Percentiles rank a stretch among this genome's conserved stretches.
phyloP scores from a whole-genome alignment of 2,329 filamentous ascomycete species.

The Ophiostoma himal-ulmi region DNA sequence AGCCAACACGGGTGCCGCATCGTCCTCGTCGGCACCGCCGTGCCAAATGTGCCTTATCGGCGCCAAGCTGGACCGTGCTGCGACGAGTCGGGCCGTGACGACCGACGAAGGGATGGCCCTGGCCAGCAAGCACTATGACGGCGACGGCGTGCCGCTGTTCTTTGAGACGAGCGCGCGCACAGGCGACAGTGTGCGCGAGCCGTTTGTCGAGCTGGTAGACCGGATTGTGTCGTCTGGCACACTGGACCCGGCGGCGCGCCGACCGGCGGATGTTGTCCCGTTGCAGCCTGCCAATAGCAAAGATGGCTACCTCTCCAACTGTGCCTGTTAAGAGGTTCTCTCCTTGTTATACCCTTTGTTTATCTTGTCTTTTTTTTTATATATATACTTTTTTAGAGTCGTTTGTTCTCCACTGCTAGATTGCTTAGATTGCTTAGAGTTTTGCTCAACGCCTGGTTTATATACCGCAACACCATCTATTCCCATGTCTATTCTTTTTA shows the following conservation, averaged over 20 bases:
- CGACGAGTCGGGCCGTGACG: constrained; percentile 40
- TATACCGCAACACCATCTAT: constrained; percentile 1
- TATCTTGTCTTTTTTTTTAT: background rate
- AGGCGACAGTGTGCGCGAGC: constrained; percentile 44
- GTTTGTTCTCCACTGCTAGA: background rate
- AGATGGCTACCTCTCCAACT: constrained; percentile 22
- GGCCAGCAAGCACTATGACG: constrained; percentile 39
- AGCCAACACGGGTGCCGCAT: constrained; percentile 38
- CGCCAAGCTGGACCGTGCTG: constrained; percentile 46
- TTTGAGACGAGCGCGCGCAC: constrained; percentile 52
- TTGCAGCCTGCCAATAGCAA: constrained; percentile 27
- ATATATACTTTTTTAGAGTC: background rate
- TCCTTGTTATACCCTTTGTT: background rate
- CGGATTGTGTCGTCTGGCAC: constrained; percentile 36
- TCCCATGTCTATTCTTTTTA: background rate
- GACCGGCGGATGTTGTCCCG: constrained; percentile 37
- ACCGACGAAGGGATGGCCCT: constrained; percentile 44
- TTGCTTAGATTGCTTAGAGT: background rate
- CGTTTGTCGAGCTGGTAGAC: constrained; percentile 49
- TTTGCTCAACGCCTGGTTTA: background rate
- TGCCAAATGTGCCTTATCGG: constrained; percentile 37
- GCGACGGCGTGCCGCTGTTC: constrained; percentile 33
- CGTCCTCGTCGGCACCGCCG: background rate
- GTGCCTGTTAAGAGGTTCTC: background rate
- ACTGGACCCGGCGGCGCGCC: background rate